These are phyloP conservation scores for Durotheca rogersii DNA, from an alignment of 495 filamentous ascomycete species.

Conservation along the genomic window DNA sequence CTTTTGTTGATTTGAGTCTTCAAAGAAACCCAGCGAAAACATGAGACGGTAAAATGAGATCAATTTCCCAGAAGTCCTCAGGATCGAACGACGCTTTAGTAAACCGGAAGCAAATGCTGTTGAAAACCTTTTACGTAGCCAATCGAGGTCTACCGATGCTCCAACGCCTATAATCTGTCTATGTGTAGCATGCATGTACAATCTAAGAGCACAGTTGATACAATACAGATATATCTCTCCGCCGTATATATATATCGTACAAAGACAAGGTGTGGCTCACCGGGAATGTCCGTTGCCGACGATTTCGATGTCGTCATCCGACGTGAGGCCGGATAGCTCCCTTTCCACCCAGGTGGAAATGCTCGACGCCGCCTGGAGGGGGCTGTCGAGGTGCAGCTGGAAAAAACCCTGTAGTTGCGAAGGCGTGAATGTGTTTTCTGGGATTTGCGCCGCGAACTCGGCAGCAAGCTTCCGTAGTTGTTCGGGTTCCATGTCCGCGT, in stretches of 20 bases:
- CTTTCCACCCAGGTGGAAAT: slow-evolving; percentile 50
- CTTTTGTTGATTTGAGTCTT: no score
- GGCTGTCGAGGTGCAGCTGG: slow-evolving; percentile 55
- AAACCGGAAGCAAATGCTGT: background rate
- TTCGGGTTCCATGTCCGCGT: slow-evolving; percentile 23
- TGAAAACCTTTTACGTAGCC: background rate
- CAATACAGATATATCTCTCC: slow-evolving; percentile 8
- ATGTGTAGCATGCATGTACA: slow-evolving; percentile 1
- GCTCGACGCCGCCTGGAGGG: slow-evolving; percentile 48
- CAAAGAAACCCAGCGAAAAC: no score
- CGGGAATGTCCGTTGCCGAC: slow-evolving; percentile 26
- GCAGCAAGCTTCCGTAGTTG: slow-evolving; percentile 47
- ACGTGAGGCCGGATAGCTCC: slow-evolving; percentile 26
- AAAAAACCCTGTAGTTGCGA: slow-evolving; percentile 69
- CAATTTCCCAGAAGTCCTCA: background rate
- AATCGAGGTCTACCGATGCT: background rate
- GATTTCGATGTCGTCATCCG: slow-evolving; percentile 36
- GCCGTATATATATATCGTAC: slow-evolving; percentile 12
- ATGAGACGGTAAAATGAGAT: background rate
- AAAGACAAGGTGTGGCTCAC: slow-evolving; percentile 8
- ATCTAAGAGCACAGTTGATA: slow-evolving; percentile 15
- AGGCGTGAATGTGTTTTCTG: slow-evolving; percentile 58
- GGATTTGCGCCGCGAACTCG: slow-evolving; percentile 53
- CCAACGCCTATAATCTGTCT: slow-evolving; percentile 7
- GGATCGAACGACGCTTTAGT: background rate